phyloP scores from a whole-genome alignment of 208 protist genomes.

The Leishmania turanica region DNA sequence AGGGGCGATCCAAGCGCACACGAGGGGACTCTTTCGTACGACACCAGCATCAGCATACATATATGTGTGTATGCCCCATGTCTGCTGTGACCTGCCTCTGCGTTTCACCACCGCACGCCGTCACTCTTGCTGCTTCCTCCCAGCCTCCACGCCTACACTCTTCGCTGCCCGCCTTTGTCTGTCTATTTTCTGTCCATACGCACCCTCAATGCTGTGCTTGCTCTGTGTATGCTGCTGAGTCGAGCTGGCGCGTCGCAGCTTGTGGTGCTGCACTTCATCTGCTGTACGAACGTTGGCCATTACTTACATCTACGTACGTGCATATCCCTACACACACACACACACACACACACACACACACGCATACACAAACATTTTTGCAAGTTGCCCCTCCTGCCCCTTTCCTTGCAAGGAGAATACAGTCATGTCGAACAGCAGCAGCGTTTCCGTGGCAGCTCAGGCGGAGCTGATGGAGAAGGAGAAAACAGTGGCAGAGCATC shows the following conservation, averaged over 20 bases:
- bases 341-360: not conserved
- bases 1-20: not conserved
- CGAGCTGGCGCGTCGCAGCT: not conserved
- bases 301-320: not conserved
- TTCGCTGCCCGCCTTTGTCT: not conserved
- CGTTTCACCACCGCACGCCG: not conserved
- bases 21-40: not conserved
- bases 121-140: not conserved
- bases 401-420: not conserved
- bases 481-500: conserved; percentile 80
- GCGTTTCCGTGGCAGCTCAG: conserved; percentile 61
- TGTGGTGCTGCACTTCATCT: not conserved
- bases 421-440: conserved; percentile 48
- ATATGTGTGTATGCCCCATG: too few species aligned
- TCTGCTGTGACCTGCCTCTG: not conserved
- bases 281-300: not conserved
- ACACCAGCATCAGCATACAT: not conserved
- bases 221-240: not conserved
- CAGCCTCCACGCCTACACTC: not conserved
- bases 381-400: not conserved
- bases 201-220: not conserved
- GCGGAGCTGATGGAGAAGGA: conserved; percentile 92
- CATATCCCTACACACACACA: not conserved
- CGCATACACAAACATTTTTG: not conserved
- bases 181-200: not conserved